Evolutionary conservation across 1,284 basidiomycete genomes (phyloP).

Genomic region (Ustilago hordei): DNA sequence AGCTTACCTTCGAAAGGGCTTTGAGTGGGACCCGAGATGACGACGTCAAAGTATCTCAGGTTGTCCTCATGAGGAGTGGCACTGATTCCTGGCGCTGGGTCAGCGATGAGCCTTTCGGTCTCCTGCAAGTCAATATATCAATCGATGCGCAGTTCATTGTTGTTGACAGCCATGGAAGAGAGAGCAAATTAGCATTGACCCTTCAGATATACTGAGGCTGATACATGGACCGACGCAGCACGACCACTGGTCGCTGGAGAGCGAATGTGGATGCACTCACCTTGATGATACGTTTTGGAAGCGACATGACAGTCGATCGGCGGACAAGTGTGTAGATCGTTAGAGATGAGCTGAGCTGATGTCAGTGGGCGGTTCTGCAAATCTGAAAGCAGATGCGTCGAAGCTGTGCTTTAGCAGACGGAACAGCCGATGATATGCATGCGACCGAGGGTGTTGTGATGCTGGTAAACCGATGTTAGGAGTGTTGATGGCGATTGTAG

Average conservation of each 20-base stretch:
- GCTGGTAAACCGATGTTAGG: not conserved
- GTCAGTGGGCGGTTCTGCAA: not conserved
- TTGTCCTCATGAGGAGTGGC: conserved; percentile 97
- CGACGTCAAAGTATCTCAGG: conserved; percentile 97
- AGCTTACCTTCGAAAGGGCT: conserved; percentile 82
- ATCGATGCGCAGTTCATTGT: not conserved
- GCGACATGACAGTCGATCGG: conserved; percentile 51
- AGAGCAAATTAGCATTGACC: not conserved
- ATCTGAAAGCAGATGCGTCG: not conserved
- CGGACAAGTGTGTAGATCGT: too few species aligned
- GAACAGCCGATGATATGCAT: not conserved
- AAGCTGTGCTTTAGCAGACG: not conserved
- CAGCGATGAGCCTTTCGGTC: conserved; percentile 93
- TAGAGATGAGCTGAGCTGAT: not conserved
- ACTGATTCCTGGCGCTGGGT: conserved; percentile 94
- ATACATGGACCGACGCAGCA: too few species aligned
- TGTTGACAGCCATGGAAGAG: not conserved
- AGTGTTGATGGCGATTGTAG: not conserved
- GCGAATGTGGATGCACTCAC: conserved; percentile 30
- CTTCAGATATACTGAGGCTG: not conserved
- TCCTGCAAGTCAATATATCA: conserved; percentile 75
- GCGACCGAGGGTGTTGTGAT: not conserved
- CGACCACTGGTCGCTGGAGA: not conserved
- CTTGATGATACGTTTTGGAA: conserved; percentile 70
- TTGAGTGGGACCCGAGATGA: conserved; percentile 90